Conservation (phyloP, 2,329 filamentous ascomycete species). For the Arachnopeziza araneosa region DNA sequence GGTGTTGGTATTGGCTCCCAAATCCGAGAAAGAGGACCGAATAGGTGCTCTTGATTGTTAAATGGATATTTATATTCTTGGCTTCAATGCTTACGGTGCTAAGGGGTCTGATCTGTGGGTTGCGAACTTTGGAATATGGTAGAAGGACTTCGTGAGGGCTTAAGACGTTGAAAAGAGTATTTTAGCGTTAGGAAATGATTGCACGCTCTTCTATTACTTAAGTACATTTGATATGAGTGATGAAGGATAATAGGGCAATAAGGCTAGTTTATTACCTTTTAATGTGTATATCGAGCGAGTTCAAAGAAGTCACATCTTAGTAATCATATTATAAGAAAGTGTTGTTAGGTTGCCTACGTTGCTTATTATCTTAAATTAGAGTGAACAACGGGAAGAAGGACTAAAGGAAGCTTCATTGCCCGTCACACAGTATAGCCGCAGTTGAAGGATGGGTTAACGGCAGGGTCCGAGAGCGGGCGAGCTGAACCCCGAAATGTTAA, state of each 20-base stretch:
- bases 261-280: no score
- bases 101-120: not conserved
- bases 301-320: not conserved
- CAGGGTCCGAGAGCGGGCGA: not conserved
- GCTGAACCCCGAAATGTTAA: not conserved
- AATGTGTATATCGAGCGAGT: no score
- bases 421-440: no score
- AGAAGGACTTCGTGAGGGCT: not conserved
- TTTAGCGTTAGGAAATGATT: no score
- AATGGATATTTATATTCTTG: not conserved
- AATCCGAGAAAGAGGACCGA: constrained; percentile 53
- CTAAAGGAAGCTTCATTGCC: no score
- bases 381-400: not conserved
- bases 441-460: no score
- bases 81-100: not conserved
- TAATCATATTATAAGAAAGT: not conserved
- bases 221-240: no score
- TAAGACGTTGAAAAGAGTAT: not conserved
- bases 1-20: constrained; percentile 59
- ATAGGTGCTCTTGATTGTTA: constrained; percentile 30
- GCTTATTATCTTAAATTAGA: not conserved
- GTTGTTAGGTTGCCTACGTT: not conserved
- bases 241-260: no score
- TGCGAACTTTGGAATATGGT: not conserved
- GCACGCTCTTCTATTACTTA: no score